phyloP scores from a whole-genome alignment of 768 basidiomycete genomes.

The Tephrocybe sp. region DNA sequence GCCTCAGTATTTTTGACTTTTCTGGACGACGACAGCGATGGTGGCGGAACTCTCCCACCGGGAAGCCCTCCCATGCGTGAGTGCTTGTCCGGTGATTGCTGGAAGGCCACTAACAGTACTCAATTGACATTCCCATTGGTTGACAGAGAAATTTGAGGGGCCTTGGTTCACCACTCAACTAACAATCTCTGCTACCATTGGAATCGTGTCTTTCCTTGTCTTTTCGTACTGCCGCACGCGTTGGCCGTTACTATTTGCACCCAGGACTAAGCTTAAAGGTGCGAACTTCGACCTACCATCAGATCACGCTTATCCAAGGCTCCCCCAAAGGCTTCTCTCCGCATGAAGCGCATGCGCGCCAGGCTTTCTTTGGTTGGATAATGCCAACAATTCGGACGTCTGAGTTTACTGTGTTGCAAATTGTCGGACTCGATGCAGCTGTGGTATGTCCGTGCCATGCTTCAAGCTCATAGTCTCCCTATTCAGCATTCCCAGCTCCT shows the following conservation, averaged over 20 bases:
- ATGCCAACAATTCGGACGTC: conserved; percentile 87
- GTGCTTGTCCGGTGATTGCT: neutral
- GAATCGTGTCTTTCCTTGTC: conserved; percentile 73
- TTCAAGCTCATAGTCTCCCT: neutral
- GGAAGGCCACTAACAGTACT: neutral
- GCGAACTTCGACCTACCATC: conserved; percentile 3
- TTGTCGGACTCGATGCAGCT: conserved; percentile 94
- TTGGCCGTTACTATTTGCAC: conserved; percentile 89
- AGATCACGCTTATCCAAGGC: conserved; percentile 1
- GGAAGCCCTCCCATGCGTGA: conserved; percentile 29
- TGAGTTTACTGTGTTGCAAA: conserved; percentile 91
- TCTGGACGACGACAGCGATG: conserved; percentile 30
- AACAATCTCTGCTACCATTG: conserved; percentile 71
- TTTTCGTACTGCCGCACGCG: conserved; percentile 88
- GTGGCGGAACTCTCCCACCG: conserved; percentile 33
- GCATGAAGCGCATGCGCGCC: conserved; percentile 85
- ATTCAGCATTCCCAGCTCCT: conserved; percentile 55
- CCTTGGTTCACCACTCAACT: conserved; percentile 97
- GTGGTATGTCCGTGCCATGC: conserved; percentile 59
- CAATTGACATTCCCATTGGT: neutral
- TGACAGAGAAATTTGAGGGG: conserved; percentile 75
- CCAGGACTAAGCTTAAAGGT: conserved; percentile 94
- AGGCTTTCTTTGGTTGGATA: conserved; percentile 94
- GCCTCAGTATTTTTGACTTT: conserved; percentile 15
- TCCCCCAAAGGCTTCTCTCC: conserved; percentile 83